phyloP scores from a whole-genome alignment of 1,284 basidiomycete genomes.

The Bjerkandera adusta region DNA sequence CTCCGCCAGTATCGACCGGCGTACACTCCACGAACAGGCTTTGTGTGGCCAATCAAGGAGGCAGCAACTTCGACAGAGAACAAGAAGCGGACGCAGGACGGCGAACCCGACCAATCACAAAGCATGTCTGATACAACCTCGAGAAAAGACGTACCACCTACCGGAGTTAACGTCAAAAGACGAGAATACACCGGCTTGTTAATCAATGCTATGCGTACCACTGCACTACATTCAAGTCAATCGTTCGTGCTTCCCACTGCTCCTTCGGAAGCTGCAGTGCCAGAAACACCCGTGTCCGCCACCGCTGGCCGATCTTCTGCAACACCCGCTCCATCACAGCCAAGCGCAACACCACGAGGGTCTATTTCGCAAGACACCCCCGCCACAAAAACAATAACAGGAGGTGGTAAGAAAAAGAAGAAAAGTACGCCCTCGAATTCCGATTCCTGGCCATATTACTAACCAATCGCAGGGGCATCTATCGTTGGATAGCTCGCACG shows the following conservation, averaged over 20 bases:
- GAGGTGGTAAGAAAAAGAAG: slow-evolving; percentile 68
- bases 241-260: slow-evolving; percentile 36
- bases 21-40: slow-evolving; percentile 76
- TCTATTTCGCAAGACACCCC: slow-evolving; percentile 42
- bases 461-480: slow-evolving; percentile 1
- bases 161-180: slow-evolving; percentile 38
- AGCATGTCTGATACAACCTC: slow-evolving; percentile 2
- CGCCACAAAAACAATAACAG: slow-evolving; percentile 42
- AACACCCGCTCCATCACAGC: slow-evolving; percentile 50
- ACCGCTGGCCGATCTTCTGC: slow-evolving; percentile 40
- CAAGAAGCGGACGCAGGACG: slow-evolving; percentile 43
- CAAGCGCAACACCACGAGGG: slow-evolving; percentile 41
- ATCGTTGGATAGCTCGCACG: no score
- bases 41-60: slow-evolving; percentile 76
- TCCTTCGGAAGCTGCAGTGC: slow-evolving; percentile 32
- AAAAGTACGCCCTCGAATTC: slow-evolving; percentile 48
- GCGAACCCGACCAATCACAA: slow-evolving; percentile 23
- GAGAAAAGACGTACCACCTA: slow-evolving; percentile 2
- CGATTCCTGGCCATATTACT: slow-evolving; percentile 2
- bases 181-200: slow-evolving; percentile 67
- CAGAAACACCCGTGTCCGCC: slow-evolving; percentile 40
- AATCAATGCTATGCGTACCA: slow-evolving; percentile 73
- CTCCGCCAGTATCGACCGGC: slow-evolving; percentile 70
- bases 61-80: slow-evolving; percentile 40
- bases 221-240: slow-evolving; percentile 62